Evolutionary conservation across 1,284 basidiomycete species (phyloP).

Genomic region (Fomes fomentarius): DNA sequence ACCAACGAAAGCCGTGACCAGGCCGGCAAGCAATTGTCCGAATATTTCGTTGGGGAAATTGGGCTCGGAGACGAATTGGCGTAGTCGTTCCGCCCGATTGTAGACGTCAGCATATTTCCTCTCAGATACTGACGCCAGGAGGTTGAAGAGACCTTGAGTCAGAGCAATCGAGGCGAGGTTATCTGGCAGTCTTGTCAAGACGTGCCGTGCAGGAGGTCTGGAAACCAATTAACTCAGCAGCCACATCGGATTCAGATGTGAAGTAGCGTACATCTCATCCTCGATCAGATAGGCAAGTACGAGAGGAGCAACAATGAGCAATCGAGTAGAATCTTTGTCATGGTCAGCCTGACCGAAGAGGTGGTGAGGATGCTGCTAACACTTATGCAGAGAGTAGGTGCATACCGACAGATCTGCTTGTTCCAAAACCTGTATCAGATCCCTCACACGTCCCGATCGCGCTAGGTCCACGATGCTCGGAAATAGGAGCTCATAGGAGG

Average conservation of each 20-base stretch:
- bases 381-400: not conserved
- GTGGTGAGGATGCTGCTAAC: not conserved
- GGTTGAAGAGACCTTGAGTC: slow-evolving; percentile 45
- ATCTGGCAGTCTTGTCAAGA: slow-evolving; percentile 55
- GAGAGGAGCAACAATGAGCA: slow-evolving; percentile 58
- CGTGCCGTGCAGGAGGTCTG: slow-evolving; percentile 62
- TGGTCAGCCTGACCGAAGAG: slow-evolving; percentile 36
- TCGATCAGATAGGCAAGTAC: slow-evolving; percentile 63
- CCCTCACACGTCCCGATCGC: slow-evolving; percentile 43
- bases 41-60: slow-evolving; percentile 50
- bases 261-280: slow-evolving; percentile 54
- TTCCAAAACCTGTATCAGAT: slow-evolving; percentile 53
- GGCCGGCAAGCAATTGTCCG: slow-evolving; percentile 42
- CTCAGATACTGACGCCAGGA: slow-evolving; percentile 53
- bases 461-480: slow-evolving; percentile 48
- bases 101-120: slow-evolving; percentile 61
- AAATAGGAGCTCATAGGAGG: slow-evolving; percentile 36
- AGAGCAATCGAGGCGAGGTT: slow-evolving; percentile 46
- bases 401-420: slow-evolving; percentile 54
- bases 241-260: not conserved
- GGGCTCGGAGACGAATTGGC: slow-evolving; percentile 42
- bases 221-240: not conserved
- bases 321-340: slow-evolving; percentile 46
- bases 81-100: slow-evolving; percentile 46
- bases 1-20: slow-evolving; percentile 58